phyloP scores from a whole-genome alignment of 2,329 filamentous ascomycete species.

The Stagonosporopsis rhizophila region DNA sequence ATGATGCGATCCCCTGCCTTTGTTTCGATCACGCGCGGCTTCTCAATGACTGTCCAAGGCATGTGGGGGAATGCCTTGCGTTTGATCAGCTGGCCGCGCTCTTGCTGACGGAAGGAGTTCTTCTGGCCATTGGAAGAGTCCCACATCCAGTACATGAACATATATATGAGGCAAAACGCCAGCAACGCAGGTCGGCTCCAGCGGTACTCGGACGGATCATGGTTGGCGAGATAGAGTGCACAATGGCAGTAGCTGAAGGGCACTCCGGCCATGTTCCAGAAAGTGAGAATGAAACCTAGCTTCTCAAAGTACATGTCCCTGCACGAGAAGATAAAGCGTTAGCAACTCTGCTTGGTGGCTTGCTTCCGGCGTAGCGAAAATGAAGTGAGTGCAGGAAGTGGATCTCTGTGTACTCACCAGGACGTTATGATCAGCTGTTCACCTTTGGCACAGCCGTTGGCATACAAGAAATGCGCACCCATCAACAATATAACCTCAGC shows the following conservation, averaged over 20 bases:
- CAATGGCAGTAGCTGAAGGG: conserved; percentile 93
- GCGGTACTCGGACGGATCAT: conserved; percentile 75
- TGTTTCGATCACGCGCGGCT: conserved; percentile 78
- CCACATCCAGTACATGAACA: conserved; percentile 89
- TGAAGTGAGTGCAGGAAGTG: not conserved
- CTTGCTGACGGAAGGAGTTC: conserved; percentile 83
- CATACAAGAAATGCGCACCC: conserved; percentile 88
- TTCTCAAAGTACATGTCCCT: conserved; percentile 96
- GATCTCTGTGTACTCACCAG: conserved; percentile 60
- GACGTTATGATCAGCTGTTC: conserved; percentile 88
- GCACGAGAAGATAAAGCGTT: not conserved
- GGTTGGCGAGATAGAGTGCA: conserved; percentile 86
- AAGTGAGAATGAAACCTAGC: conserved; percentile 95
- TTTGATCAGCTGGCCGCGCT: conserved; percentile 70
- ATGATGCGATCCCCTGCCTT: conserved; percentile 77
- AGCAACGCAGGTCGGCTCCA: conserved; percentile 74
- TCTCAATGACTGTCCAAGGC: conserved; percentile 80
- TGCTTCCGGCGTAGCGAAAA: not conserved
- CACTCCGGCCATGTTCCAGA: conserved; percentile 93
- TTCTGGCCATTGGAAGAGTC: conserved; percentile 91
- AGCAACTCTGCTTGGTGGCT: not conserved
- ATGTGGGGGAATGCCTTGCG: conserved; percentile 86
- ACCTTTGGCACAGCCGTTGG: conserved; percentile 88
- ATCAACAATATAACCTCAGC: conserved; percentile 81
- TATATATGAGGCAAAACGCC: conserved; percentile 70